Evolutionary conservation across 1,284 basidiomycete species (phyloP), one percentile per base, ranked within the genome.

Genomic region (Phellopilus nigrolimitatus): DNA sequence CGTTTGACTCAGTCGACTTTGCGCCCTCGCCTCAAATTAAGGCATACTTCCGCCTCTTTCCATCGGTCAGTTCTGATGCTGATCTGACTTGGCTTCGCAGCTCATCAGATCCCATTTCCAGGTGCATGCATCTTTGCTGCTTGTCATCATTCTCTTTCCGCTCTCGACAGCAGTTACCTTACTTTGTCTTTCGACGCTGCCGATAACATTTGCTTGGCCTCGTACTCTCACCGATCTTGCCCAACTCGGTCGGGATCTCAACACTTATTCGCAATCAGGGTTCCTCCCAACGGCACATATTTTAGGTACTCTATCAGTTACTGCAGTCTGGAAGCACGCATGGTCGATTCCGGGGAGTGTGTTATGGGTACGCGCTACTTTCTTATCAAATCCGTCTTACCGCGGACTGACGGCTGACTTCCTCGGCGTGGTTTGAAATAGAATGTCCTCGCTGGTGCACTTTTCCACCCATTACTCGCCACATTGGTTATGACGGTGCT

Each of bases 261-360:
- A 86, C 60, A 78, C 75, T 39, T 91, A 91, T 63, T 79, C 85
- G 3, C 82, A 84, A 61, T 85, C 83, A 55, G 85, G 85, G 4
- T 60, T 71, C 12, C 69, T 66, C 1, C 77, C 82, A 13, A 71
- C 81, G 51, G 74, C 76, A 3, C 88, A 91, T 64, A 84, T 91
- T 40, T 66, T 94, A 40, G 80, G 75, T n/a, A 90, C 92, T 33
- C 76, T 95, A 61, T 82, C 85, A 31, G 75, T 91, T n/a, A 82
- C 87, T 17, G 88, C 89, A 2, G 73, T 91, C 30, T 95, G 91
- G 91, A 95, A 93, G 68, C 92, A 95, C 65, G 91, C 91, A 5
- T 95, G 91, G 91, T 93, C 90, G 55, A 80, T 95, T 45, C 91
- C 91, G 3, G 91, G 91, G 4, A 91, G 89, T 56, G 91, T 94